Base-by-base conservation (phyloP, 306 rosid species). In the Quercus aquifolioides region DNA sequence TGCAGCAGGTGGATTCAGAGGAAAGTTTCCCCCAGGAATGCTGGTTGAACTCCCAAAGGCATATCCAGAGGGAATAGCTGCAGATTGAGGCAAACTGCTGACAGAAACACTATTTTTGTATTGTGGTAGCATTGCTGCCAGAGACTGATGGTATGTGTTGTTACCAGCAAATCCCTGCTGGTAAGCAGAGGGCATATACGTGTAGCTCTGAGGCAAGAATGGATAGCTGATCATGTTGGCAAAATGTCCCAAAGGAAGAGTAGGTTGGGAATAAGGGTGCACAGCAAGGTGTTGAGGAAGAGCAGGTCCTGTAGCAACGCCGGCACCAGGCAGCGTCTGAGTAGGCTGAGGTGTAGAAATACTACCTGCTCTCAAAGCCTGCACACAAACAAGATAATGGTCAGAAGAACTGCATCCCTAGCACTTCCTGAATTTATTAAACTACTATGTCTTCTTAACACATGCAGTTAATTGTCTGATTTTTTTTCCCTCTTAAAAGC, bases 111-210 rank as follows among this genome's bases (percentile, higher is more conserved):
- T 96, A 79, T 90, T 96, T 85, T 96, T 96, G 85, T 93, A 96
- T 59, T 91, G 99, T 8, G 99, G 99, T 79, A 92, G 98, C 78
- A 92, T 88, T 1, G 98, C 98, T 73, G 98, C 98, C 75, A 93
- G 79, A 60, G 98, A 92, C 85, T 96, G 99, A 82, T 91, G 99
- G 85, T 96, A 96, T n/a, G 98, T 83, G 88, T 78, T 93, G 88
- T 89, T 96, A 69, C 96, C 94, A 75, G 98, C 90, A 89, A 93
- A 96, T 56, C 96, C 83, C 80, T 96, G 99, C 84, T 93, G 99
- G 88, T 91, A 96, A 5, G 94, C 97, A 1, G 99, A 96, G 19
- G 99, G 98, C 99, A 93, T 91, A 75, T 96, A 96, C 43, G 98
- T 88, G 75, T 96, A 96, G 86, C 93, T 96, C 84, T 96, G 99